These are phyloP conservation scores for Nannochloropsis gaditana DNA, from an alignment of 108 stramenopile species.

Conservation along the genomic window DNA sequence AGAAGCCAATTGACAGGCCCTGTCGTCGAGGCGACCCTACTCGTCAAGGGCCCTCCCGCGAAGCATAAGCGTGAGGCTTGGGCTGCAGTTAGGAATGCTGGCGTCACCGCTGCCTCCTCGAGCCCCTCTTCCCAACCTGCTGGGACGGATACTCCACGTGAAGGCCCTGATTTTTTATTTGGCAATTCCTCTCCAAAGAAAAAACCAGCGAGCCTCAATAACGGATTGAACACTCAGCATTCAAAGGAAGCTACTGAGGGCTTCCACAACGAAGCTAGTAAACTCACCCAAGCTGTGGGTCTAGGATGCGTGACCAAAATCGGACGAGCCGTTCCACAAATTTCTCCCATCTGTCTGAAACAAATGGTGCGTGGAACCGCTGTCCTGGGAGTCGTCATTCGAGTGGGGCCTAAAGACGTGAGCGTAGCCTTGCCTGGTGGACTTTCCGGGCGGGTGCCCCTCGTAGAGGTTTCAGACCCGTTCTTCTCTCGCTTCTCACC, in stretches of 20 bases:
- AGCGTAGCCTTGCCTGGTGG: not conserved
- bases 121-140: not conserved
- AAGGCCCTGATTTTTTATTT: slow-evolving; percentile 20
- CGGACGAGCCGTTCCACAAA: not conserved
- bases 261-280: not conserved
- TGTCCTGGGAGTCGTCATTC: slow-evolving; percentile 10
- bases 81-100: not conserved
- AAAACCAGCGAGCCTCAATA: no score
- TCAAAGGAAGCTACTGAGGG: not conserved
- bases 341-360: not conserved
- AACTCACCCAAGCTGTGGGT: not conserved
- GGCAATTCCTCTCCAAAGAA: not conserved
- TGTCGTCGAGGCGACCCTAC: not conserved
- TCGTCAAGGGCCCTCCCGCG: not conserved
- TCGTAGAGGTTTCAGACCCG: not conserved
- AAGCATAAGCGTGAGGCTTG: slow-evolving; percentile 1
- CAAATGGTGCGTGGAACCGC: not conserved
- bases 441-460: not conserved
- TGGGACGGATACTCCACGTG: not conserved
- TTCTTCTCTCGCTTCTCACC: not conserved
- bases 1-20: no score
- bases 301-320: slow-evolving; percentile 8
- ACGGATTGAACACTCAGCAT: no score
- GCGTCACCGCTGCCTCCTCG: not conserved
- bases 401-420: slow-evolving; percentile 11